Base-by-base conservation (phyloP, 106 monocot genomes). In the Platanthera zijinensis region DNA sequence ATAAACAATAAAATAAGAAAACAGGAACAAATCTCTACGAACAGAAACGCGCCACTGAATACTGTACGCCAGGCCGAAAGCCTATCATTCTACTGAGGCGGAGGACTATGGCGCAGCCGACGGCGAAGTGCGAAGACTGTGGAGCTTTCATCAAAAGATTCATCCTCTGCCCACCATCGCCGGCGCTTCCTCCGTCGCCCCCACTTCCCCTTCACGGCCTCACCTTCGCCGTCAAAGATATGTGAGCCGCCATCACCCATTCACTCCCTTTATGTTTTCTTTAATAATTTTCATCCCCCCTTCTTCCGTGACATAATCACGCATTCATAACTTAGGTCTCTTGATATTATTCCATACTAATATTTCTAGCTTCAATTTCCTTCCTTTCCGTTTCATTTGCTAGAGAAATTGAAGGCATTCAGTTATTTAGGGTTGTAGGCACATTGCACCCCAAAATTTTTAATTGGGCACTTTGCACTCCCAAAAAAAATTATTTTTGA, bases 181-280 rank as follows among this genome's bases (percentile, higher is more conserved):
- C 19, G 7, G 14, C 22, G 3, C 67, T 82, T 56, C n/a, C 77
- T 12, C 11, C 70, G 0, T 50, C 69, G 1, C 69, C 82, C 53
- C 50, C 80, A 32, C 82, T 64, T 39, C 89, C 91, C 18, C 86
- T 99, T 8, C 81, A 85, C 0, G 94, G 88, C 66, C 97, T 99
- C 79, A 94, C 88, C 71, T 94, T 94, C 75, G 91, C 91, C 15
- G 90, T 94, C 74, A 99, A 99, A 77, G 97, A 99, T 75, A 99
- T 99, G 97, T 92, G 70, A 13, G 82, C 19, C 3, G 45, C 19
- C 45, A 28, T 48, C 28, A 21, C 3, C 66, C n/a, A n/a, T n/a
- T n/a, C n/a, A n/a, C n/a, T n/a, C 32, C 66, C 66, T 66, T 3
- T 10, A 66, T 10, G 30, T 30, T 66, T 32, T 12, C 30, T 64